These are phyloP conservation scores for Aspergillus sp. DNA, from an alignment of 2,329 filamentous ascomycete species.

Conservation along the genomic window DNA sequence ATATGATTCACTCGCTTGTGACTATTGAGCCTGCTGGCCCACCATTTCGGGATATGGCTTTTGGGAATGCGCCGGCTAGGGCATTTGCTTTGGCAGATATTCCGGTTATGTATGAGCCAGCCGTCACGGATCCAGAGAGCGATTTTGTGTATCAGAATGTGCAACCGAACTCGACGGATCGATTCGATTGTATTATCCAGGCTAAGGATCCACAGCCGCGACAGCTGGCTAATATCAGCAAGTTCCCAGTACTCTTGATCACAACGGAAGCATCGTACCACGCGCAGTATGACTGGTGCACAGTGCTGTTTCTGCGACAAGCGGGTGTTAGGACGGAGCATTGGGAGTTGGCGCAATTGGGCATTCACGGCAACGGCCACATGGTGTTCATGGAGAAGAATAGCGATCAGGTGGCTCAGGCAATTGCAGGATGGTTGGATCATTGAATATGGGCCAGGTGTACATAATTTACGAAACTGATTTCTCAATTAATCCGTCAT, in stretches of 20 bases:
- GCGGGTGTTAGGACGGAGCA: constrained; percentile 43
- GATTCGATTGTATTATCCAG: constrained; percentile 34
- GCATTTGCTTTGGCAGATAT: constrained; percentile 17
- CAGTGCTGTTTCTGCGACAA: constrained; percentile 47
- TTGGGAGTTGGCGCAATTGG: constrained; percentile 39
- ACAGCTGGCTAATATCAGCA: constrained; percentile 43
- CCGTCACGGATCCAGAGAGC: constrained; percentile 5
- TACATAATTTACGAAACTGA: neutral
- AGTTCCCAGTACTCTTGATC: constrained; percentile 45
- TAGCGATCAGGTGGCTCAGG: constrained; percentile 11
- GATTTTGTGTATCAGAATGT: constrained; percentile 10
- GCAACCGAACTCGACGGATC: constrained; percentile 5
- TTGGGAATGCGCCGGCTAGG: constrained; percentile 7
- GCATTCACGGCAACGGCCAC: constrained; percentile 50
- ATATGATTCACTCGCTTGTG: constrained; percentile 44
- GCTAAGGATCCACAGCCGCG: constrained; percentile 27
- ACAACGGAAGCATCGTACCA: constrained; percentile 52
- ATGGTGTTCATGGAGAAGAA: constrained; percentile 32
- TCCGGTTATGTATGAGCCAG: constrained; percentile 9
- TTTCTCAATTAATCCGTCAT: constrained; percentile 7
- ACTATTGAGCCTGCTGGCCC: constrained; percentile 50
- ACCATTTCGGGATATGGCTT: constrained; percentile 19
- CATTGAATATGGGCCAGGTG: neutral
- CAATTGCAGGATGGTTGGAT: neutral
- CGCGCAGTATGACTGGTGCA: constrained; percentile 50